Base-by-base conservation (phyloP, 1,284 basidiomycete genomes). In the Hymenochaete sp. region DNA sequence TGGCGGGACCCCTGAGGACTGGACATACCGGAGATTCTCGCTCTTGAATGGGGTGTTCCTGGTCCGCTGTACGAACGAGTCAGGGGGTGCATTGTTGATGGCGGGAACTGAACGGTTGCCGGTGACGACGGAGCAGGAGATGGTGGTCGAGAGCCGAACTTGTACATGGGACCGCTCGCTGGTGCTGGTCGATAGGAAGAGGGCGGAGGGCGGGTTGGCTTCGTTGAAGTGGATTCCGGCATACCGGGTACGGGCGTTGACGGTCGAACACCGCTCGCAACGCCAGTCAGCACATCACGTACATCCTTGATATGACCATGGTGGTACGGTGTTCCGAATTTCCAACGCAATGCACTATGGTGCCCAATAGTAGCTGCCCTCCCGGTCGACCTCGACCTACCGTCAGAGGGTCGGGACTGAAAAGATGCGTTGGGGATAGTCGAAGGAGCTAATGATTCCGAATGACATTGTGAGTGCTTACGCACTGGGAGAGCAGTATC, bases 201-300 rank as follows among this genome's bases (percentile, higher is more conserved):
- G 18, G 45, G 45, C 3, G 45, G 45, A 8, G 45, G 39, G 6
- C 45, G 38, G 14, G 29, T 29, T 14, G 39, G 22, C n/a, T n/a
- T n/a, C n/a, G n/a, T n/a, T n/a, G n/a, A n/a, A n/a, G n/a, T n/a
- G n/a, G n/a, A n/a, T n/a, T n/a, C n/a, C 4, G 45, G 45, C 45
- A 47, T 47, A 21, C 38, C 45, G 8, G 45, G 45, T 9, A 47
- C 32, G 16, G 45, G 45, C 16, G 45, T 41, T 29, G 45, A 47
- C 8, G 45, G 31, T 25, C 45, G 45, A 7, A 47, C 42, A 4
- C 38, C 45, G 31, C 45, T 47, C 27, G 18, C 38, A 10, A 47
- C 38, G 3, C 45, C 45, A 3, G 38, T 38, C 14, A 47, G 24
- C 16, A 47, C 39, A 38, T 33, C 32, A 13, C 29, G 39, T 31